phyloP scores from a whole-genome alignment of 1,139 yeast species.

The Saccharomyces hybrid region DNA sequence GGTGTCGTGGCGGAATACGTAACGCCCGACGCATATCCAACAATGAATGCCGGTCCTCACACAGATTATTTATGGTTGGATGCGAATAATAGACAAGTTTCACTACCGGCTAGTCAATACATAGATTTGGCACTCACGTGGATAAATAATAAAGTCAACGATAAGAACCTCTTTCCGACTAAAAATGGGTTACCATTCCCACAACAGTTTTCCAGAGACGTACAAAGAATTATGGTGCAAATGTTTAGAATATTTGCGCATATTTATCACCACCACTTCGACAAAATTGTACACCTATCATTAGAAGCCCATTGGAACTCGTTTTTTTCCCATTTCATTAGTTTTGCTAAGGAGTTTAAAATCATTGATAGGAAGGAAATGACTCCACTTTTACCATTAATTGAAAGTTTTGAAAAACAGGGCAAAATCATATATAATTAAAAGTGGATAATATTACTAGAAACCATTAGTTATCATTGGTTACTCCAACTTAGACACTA shows the following conservation, averaged over 20 bases:
- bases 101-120: slow-evolving; percentile 87
- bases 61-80: slow-evolving; percentile 91
- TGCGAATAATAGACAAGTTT: slow-evolving; percentile 63
- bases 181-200: slow-evolving; percentile 92
- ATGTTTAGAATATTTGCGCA: slow-evolving; percentile 97
- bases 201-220: slow-evolving; percentile 69
- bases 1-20: slow-evolving; percentile 84
- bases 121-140: slow-evolving; percentile 87
- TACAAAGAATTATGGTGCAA: slow-evolving; percentile 80
- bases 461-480: neutral
- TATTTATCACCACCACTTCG: slow-evolving; percentile 89
- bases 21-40: slow-evolving; percentile 80
- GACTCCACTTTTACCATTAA: slow-evolving; percentile 68
- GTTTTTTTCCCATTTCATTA: slow-evolving; percentile 89
- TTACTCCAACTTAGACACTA: neutral
- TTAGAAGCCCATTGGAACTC: slow-evolving; percentile 98
- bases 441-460: neutral
- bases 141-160: slow-evolving; percentile 82
- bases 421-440: slow-evolving; percentile 53
- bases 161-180: slow-evolving; percentile 86
- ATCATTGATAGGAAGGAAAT: slow-evolving; percentile 72
- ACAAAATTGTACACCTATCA: slow-evolving; percentile 78
- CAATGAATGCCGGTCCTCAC: slow-evolving; percentile 93
- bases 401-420: slow-evolving; percentile 73
- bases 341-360: slow-evolving; percentile 77